Evolutionary conservation across 352 stramenopile species (phyloP), one percentile per base, ranked within the genome.

Genomic region (Blastocystis sp.): DNA sequence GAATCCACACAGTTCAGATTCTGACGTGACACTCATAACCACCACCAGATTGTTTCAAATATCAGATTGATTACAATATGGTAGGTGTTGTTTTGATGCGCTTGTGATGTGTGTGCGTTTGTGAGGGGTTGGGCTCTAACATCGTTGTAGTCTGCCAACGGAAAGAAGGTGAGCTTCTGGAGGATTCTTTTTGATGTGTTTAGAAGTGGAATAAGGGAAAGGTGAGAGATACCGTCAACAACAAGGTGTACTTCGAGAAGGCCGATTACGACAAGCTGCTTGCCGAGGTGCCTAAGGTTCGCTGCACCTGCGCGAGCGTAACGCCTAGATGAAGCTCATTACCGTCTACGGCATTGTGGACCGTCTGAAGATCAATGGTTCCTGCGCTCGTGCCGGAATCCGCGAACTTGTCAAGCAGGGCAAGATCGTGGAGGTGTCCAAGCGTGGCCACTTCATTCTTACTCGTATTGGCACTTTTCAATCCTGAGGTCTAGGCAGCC

Each of bases 161-260:
- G 74, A 84, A 84, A 84, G 74, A 84, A 84, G 74, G 74, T 84
- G 42, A 45, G n/a, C 6, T 54, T 48, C 69, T 38, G 21, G 14
- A 34, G 2, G 40, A 40, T 19, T 68, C 57, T 28, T 9, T 34
- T 60, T 66, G n/a, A 43, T 34, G 52, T 59, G 21, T 54, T 24
- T 84, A 88, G 78, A 88, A 88, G 65, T 88, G 78, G 78, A 88
- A 43, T 54, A 88, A 88, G 78, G 78, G 78, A 66, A 88, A 88
- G 78, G 64, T 79, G 64, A 65, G 78, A 79, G 78, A 88, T 76
- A 79, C 78, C 38, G 61, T 88, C 61, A 54, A 88, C 70, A 88
- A 88, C 68, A 88, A 88, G 78, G 78, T 88, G 17, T 79, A 79
- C 68, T 88, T 79, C 38, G 78, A 88, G 45, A 42, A 88, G 64